Evolutionary conservation across 441 rosid genomes (phyloP), one percentile per base, ranked within the genome.

Genomic region (Theobroma grandiflorum): DNA sequence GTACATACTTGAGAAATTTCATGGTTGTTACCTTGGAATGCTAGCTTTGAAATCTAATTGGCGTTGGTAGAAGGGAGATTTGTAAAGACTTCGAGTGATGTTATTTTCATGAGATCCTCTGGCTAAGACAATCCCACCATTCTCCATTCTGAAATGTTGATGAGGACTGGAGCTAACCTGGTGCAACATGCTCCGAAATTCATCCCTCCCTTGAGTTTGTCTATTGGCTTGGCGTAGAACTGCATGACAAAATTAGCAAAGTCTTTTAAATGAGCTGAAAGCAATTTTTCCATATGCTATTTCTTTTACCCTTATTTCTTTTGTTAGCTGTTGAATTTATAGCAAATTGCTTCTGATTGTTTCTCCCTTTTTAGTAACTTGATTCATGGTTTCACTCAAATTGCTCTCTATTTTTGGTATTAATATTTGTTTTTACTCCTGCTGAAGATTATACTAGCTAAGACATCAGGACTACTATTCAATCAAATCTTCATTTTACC

Each of bases 81-180:
- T 87, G 57, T 83, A 64, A 38, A 35, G 76, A 66, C 58, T 81
- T 40, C 16, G 78, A 61, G 50, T 78, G 42, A 78, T 38, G 49
- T 55, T 73, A 37, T 10, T 37, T 9, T 74, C 64, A 26, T 47
- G 81, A 33, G 78, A 82, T 66, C 57, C 82, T 79, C 62, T 66
- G 43, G 81, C 65, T 11, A 88, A 79, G 74, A 85, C 82, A 79
- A 86, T 74, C 40, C 86, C 88, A 53, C 91, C 88, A 62, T 75
- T 89, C 81, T 87, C 89, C 89, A 87, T 84, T 83, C 75, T 83
- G 76, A 82, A 84, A 78, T 88, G 79, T n/a, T 82, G 86, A 18
- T 72, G 88, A 31, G 88, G 83, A 57, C 63, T 49, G 4, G 85
- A 79, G 57, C 59, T 42, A 61, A 33, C 22, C 78, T 69, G 79